Evolutionary conservation across 345 rosid genomes (phyloP).

Genomic region (Boechera retrofracta): DNA sequence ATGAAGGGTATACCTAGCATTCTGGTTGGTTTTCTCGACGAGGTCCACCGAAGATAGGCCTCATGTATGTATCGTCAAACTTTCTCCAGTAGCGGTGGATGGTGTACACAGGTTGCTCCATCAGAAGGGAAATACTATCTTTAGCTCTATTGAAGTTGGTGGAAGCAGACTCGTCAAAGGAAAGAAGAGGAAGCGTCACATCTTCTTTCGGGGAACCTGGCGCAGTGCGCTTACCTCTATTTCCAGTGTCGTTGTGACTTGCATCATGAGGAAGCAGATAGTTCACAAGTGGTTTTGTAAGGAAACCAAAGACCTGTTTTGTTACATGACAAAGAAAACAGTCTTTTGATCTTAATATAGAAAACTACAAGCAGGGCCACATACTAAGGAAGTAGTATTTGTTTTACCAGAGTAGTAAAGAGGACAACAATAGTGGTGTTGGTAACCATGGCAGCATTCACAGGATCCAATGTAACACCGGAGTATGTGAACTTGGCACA

Average conservation of each 20-base stretch:
- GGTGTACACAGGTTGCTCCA: conserved; percentile 80
- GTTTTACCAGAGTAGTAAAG: conserved; percentile 70
- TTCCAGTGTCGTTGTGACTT: conserved; percentile 24
- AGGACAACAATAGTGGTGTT: conserved; percentile 71
- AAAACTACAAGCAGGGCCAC: neutral
- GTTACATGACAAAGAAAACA: conserved; percentile 23
- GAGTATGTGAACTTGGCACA: conserved; percentile 69
- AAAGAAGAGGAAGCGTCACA: conserved; percentile 63
- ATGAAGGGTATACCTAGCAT: conserved; percentile 46
- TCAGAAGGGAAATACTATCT: conserved; percentile 70
- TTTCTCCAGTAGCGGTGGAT: conserved; percentile 86
- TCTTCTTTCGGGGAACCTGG: conserved; percentile 62
- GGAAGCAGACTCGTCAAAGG: conserved; percentile 67
- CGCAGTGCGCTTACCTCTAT: conserved; percentile 36
- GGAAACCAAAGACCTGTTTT: conserved; percentile 80
- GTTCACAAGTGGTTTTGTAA: conserved; percentile 76
- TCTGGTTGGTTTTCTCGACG: conserved; percentile 39
- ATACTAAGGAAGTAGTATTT: conserved; percentile 29
- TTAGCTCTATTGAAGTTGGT: conserved; percentile 74
- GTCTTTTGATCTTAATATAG: neutral
- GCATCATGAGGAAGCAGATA: conserved; percentile 57
- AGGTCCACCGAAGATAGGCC: conserved; percentile 89
- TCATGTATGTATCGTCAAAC: conserved; percentile 83
- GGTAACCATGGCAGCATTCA: conserved; percentile 73
- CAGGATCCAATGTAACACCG: conserved; percentile 71